Conservation (phyloP, 2,329 filamentous ascomycete genomes). For the Scedosporium aurantiacum region DNA sequence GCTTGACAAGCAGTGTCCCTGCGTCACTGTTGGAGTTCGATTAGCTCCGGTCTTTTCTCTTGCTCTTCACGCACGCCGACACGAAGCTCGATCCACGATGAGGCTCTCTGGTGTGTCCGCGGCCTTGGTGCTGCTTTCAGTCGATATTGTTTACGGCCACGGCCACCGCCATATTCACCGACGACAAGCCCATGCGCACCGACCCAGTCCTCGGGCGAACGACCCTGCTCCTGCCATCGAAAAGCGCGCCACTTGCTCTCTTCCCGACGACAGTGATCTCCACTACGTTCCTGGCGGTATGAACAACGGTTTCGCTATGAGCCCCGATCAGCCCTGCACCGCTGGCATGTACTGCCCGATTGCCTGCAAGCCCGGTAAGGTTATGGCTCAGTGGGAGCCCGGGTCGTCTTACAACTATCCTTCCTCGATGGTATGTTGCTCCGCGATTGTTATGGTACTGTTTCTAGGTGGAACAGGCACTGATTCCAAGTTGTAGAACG, state of each 20-base stretch:
- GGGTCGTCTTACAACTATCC: constrained; percentile 58
- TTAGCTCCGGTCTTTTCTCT: not conserved
- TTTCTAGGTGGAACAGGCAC: constrained; percentile 7
- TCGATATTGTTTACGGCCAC: constrained; percentile 12
- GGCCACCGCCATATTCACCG: constrained; percentile 28
- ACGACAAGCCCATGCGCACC: constrained; percentile 22
- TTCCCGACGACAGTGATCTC: constrained; percentile 56
- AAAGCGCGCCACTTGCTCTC: constrained; percentile 50
- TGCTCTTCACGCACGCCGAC: not conserved
- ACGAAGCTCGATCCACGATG: constrained; percentile 19
- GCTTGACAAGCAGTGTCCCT: not conserved
- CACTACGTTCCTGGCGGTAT: constrained; percentile 48
- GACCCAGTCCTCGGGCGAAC: constrained; percentile 14
- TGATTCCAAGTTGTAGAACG: constrained; percentile 29
- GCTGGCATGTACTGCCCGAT: constrained; percentile 63
- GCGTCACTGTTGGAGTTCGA: not conserved
- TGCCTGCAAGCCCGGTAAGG: constrained; percentile 63
- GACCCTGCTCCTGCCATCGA: constrained; percentile 21
- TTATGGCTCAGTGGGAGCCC: constrained; percentile 71
- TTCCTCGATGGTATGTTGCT: constrained; percentile 49
- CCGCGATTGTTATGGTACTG: constrained; percentile 8
- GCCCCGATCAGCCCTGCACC: constrained; percentile 58
- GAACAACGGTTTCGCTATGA: constrained; percentile 74
- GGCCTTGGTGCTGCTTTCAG: constrained; percentile 34
- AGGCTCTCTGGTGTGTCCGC: constrained; percentile 38